Evolutionary conservation across 139 green algal species (phyloP).

Genomic region (Yamagishiella unicocca): DNA sequence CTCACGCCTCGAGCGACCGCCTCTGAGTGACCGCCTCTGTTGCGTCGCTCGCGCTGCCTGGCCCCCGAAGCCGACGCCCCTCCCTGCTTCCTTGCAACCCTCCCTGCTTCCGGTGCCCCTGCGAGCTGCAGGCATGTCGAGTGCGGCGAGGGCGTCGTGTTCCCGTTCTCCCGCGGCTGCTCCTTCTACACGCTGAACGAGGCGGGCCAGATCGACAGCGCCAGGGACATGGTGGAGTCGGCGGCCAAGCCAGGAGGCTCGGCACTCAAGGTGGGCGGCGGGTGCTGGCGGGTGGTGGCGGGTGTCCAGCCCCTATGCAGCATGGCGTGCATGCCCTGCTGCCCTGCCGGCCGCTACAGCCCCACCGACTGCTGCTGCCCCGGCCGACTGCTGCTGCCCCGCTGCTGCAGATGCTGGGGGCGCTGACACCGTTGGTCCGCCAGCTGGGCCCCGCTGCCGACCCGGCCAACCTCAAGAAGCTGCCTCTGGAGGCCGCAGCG

Average conservation of each 20-base stretch:
- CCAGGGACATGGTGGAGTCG: slow-evolving; percentile 83
- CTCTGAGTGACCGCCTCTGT: too few relatives aligned
- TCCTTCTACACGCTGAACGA: slow-evolving; percentile 82
- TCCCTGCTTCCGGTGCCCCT: too few relatives aligned
- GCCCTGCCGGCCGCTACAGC: too few relatives aligned
- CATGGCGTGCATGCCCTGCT: too few relatives aligned
- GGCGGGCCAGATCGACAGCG: slow-evolving; percentile 70
- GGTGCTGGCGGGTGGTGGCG: too few relatives aligned
- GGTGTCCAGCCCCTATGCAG: too few relatives aligned
- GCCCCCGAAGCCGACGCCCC: too few relatives aligned
- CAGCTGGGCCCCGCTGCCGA: slow-evolving; percentile 70
- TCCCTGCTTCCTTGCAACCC: too few relatives aligned
- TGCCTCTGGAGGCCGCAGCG: slow-evolving; percentile 63
- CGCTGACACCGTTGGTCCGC: slow-evolving; percentile 66
- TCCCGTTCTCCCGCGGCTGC: slow-evolving; percentile 86
- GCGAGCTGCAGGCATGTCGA: slow-evolving; percentile 87
- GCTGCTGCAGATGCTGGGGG: slow-evolving; percentile 48
- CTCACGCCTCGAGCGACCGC: too few relatives aligned
- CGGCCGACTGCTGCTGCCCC: too few relatives aligned
- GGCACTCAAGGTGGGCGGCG: slow-evolving; percentile 59
- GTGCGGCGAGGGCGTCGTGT: slow-evolving; percentile 67
- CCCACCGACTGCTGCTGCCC: too few relatives aligned
- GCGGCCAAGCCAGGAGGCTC: slow-evolving; percentile 78
- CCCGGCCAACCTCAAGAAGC: slow-evolving; percentile 65
- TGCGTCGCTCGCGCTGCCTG: too few relatives aligned